A percentile compares a stretch with the other conserved stretches of the same genome.
Conservation (phyloP, 345 rosid genomes). For the Jatropha curcas region DNA sequence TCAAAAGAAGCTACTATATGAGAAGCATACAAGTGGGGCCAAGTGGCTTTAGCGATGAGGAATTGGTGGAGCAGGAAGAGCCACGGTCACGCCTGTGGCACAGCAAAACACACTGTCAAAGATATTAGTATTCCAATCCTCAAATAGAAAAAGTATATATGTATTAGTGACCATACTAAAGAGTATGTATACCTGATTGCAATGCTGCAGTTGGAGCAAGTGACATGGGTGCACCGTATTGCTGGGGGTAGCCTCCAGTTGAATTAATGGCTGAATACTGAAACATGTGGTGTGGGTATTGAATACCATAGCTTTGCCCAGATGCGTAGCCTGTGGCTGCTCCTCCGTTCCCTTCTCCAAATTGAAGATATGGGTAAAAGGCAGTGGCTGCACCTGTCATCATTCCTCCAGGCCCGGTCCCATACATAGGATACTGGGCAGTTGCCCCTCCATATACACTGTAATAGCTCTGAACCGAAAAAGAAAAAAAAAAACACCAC, state of each 20-base stretch:
- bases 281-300: constrained; percentile 76
- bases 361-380: constrained; percentile 81
- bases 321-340: constrained; percentile 61
- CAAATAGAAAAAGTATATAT: too few relatives aligned
- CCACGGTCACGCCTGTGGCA: constrained; percentile 90
- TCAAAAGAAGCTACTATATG: constrained; percentile 36
- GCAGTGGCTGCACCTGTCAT: constrained; percentile 56
- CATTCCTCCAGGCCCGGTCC: constrained; percentile 63
- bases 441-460: constrained; percentile 74
- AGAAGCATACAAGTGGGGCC: constrained; percentile 15
- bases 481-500: neutral
- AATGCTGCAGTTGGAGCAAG: constrained; percentile 77
- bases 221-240: constrained; percentile 73
- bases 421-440: constrained; percentile 75
- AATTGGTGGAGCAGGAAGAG: constrained; percentile 56
- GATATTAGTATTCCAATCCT: constrained; percentile 47
- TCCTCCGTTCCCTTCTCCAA: constrained; percentile 68
- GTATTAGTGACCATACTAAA: neutral
- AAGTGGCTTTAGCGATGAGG: constrained; percentile 59
- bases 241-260: constrained; percentile 61
- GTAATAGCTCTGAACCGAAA: constrained; percentile 67
- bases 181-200: constrained; percentile 67
- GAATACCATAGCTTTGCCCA: constrained; percentile 56
- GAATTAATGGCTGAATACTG: constrained; percentile 70
- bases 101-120: constrained; percentile 98